Base-by-base conservation (phyloP, 306 rosid species). In the Ochetophila trinervis region DNA sequence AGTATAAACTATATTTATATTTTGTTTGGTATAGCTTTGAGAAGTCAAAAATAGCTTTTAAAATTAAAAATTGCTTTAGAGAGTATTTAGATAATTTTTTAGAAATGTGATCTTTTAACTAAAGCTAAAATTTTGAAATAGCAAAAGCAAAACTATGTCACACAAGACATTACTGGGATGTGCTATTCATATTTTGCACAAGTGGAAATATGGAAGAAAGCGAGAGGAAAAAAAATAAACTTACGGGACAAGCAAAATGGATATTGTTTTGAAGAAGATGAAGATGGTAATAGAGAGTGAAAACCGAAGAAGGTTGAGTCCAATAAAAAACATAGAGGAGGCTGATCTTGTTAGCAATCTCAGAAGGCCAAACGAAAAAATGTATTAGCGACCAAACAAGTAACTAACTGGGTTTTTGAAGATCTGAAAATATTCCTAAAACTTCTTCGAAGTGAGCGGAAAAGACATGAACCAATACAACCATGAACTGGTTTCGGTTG, bases 291-390 rank as follows among this genome's bases (percentile, higher is more conserved):
- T 84, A 87, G 3, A 87, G 73, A 10, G 81, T 57, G 53, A 79
- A 78, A 59, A 84, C 84, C 74, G 84, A 56, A 40, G 89, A 83
- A 21, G 89, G 81, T 20, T 87, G 87, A 0, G 93, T 87, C 93
- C 87, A 87, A 24, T 70, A 79, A 17, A 89, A 82, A 21, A 72
- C 80, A 42, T 40, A 79, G 13, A 66, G 58, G 5, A 81, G 35
- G 2, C 71, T 70, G 23, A 79, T 82, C 71, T 84, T 84, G 74
- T 70, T 72, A 11, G 87, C 82, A 4, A 84, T 45, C 36, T 61
- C 44, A 0, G 79, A 75, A 1, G 87, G 77, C 93, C 93, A 87
- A 1, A 82, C 84, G 37, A 77, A 87, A 76, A n/a, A 81, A 87
- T 16, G 84, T 79, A 30, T 87, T 84, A 5, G 87, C 89, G 6